Conservation (phyloP, 2,329 filamentous ascomycete species). For the Talaromyces sp. region DNA sequence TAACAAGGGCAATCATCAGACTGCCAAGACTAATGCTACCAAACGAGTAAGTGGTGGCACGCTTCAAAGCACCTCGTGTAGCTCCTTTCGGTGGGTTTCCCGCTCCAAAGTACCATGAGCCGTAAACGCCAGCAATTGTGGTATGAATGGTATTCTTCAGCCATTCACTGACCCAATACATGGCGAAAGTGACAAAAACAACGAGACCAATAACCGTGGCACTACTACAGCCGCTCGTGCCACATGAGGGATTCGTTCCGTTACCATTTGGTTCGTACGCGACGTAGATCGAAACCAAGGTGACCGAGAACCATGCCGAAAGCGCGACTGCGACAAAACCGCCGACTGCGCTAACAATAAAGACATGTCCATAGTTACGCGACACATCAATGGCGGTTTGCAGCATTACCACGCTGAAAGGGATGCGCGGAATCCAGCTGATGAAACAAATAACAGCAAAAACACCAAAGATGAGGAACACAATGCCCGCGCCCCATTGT, state of each 20-base stretch:
- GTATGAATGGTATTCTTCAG: conserved; percentile 91
- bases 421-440: conserved; percentile 84
- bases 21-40: conserved; percentile 86
- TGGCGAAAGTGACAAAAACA: conserved; percentile 82
- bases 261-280: conserved; percentile 63
- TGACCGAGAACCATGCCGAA: conserved; percentile 79
- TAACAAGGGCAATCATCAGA: conserved; percentile 78
- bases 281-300: conserved; percentile 78
- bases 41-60: conserved; percentile 84
- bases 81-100: conserved; percentile 63
- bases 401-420: conserved; percentile 86
- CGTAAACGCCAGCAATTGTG: conserved; percentile 81
- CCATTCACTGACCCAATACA: conserved; percentile 92
- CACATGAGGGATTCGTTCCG: conserved; percentile 51
- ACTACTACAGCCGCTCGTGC: conserved; percentile 59
- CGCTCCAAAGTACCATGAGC: conserved; percentile 82
- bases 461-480: conserved; percentile 76
- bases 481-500: conserved; percentile 79
- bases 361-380: conserved; percentile 78
- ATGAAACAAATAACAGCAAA: conserved; percentile 80
- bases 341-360: conserved; percentile 76
- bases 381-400: conserved; percentile 80
- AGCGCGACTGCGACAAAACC: conserved; percentile 71
- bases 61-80: conserved; percentile 75
- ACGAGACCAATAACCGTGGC: conserved; percentile 78